Conservation (phyloP, 2,329 filamentous ascomycete species). For the Colletotrichum salicis region DNA sequence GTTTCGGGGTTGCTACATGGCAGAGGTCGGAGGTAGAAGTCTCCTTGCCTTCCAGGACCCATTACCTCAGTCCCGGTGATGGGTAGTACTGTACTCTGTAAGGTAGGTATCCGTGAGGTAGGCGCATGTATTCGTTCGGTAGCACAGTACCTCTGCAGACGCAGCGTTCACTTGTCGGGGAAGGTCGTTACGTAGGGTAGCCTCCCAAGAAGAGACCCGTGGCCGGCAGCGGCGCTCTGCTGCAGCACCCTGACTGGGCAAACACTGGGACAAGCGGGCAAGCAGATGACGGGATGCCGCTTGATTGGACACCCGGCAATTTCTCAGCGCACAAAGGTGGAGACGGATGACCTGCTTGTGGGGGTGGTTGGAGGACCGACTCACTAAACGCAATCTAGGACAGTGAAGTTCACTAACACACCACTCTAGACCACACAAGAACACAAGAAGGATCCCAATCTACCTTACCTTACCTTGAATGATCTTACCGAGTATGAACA, state of each 20-base stretch:
- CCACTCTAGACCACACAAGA: background rate
- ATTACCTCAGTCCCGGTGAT: too few relatives aligned
- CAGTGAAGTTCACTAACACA: constrained; percentile 20
- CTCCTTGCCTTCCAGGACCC: background rate
- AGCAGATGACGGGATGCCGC: constrained; percentile 26
- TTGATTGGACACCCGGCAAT: constrained; percentile 22
- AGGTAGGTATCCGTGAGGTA: too few relatives aligned
- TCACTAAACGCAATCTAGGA: constrained; percentile 6
- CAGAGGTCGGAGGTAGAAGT: constrained; percentile 1
- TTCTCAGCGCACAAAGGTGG: constrained; percentile 18
- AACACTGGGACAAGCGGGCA: constrained; percentile 12
- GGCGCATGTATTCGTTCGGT: background rate
- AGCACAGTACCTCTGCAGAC: background rate
- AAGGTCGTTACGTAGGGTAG: background rate
- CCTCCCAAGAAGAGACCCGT: constrained; percentile 25
- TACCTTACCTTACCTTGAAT: background rate
- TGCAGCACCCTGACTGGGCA: constrained; percentile 23
- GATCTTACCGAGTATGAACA: background rate
- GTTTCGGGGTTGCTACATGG: constrained; percentile 25
- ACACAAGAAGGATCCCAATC: background rate
- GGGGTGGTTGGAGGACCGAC: constrained; percentile 17
- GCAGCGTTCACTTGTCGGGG: background rate
- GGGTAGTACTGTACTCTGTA: too few relatives aligned
- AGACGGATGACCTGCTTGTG: constrained; percentile 28
- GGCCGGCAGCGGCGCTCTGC: constrained; percentile 19